These are phyloP conservation scores for Fusarium transvaalense DNA, from an alignment of 2,329 filamentous ascomycete species.

Conservation along the genomic window DNA sequence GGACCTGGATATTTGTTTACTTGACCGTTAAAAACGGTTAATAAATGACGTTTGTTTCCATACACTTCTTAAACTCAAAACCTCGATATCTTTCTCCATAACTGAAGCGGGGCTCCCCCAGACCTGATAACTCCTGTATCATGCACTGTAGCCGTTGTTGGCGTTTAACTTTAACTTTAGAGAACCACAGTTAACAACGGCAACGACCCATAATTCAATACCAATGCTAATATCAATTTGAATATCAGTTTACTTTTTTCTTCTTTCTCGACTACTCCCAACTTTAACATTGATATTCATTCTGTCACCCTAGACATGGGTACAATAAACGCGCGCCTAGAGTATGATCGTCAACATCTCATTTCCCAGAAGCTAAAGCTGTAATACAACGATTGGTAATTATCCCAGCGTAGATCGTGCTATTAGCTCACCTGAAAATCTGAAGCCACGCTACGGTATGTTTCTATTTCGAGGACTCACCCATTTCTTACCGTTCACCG, in stretches of 20 bases:
- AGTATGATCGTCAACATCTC: slow-evolving; percentile 11
- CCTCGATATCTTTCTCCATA: not conserved
- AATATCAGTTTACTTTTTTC: not conserved
- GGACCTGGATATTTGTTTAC: not conserved
- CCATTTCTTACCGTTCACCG: not conserved
- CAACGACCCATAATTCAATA: slow-evolving; percentile 5
- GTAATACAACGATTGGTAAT: slow-evolving; percentile 8
- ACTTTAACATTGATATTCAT: not conserved
- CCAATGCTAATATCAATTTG: not conserved
- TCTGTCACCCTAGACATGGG: not conserved
- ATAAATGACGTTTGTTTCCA: not conserved
- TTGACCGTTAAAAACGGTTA: not conserved
- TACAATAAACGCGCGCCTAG: slow-evolving; percentile 27
- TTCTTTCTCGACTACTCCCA: not conserved
- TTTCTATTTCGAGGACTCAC: slow-evolving; percentile 2
- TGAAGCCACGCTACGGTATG: slow-evolving; percentile 1
- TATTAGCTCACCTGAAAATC: slow-evolving; percentile 13
- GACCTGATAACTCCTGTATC: not conserved
- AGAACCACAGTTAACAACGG: not conserved
- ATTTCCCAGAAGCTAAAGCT: slow-evolving; percentile 13
- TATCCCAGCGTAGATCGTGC: slow-evolving; percentile 28
- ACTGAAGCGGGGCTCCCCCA: slow-evolving; percentile 7
- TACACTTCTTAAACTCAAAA: not conserved
- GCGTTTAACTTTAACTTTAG: slow-evolving; percentile 16
- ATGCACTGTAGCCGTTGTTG: not conserved